Base-by-base conservation (phyloP, 345 rosid species). In the Ceriops tagal region DNA sequence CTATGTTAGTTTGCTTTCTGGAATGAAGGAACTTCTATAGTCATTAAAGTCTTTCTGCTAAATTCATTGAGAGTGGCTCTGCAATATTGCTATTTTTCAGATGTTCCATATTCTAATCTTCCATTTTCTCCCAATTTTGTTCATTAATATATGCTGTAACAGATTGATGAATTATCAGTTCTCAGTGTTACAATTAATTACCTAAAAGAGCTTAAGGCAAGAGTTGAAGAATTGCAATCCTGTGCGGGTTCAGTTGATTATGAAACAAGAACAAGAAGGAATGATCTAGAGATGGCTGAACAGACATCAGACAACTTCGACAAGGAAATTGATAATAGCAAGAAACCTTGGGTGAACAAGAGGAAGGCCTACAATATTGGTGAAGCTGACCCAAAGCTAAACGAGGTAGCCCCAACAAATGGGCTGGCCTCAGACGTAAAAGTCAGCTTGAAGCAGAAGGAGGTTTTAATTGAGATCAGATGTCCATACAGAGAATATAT, bases 191-290 rank as follows among this genome's bases (percentile, higher is more conserved):
- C 91, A 56, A 89, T 86, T 52, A 81, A 76, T 66, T 85, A 89
- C 86, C 71, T 88, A 68, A 81, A 83, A 76, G 85, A 79, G 72
- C 89, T 89, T 16, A 88, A 88, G 71, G 88, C 88, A 61, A 85
- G 90, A 73, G 91, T 93, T 8, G 96, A 88, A 73, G 93, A 88
- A 71, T 71, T 89, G 66, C 91, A 93, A 78, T 89, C 97, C 53
- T 84, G 93, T 81, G 82, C 72, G 84, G 88, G 83, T 52, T 85
- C 85, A 0, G 75, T 81, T 49, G 88, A 87, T 64, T 65, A 73
- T 55, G 83, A 75, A 61, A 77, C 84, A 68, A 84, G 73, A 71
- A 74, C 83, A 30, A 75, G 71, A 78, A 75, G 79, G 76, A 85
- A 79, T 30, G 74, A 72, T 46, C 66, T 74, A 31, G 87, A 71